Evolutionary conservation across 495 filamentous ascomycete species (phyloP).

Genomic region (Penicillium manginii): DNA sequence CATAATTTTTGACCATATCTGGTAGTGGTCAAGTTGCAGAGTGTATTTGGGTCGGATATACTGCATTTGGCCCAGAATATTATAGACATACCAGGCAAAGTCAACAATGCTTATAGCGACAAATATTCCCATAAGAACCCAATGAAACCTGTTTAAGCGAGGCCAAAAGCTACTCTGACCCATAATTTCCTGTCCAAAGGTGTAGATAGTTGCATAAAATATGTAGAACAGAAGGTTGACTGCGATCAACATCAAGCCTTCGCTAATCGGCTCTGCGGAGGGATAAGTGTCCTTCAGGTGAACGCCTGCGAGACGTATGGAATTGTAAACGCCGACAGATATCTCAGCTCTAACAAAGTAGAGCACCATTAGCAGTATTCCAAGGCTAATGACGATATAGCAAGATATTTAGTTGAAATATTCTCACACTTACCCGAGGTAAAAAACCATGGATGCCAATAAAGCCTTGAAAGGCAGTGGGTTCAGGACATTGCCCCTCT

Average conservation of each 20-base stretch:
- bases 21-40: background rate
- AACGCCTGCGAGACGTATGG: background rate
- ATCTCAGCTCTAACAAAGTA: background rate
- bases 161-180: background rate
- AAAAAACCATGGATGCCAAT: background rate
- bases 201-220: background rate
- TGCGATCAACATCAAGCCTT: background rate
- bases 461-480: background rate
- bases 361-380: background rate
- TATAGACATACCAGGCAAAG: conserved; percentile 1
- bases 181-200: background rate
- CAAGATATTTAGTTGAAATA: no score
- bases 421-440: background rate
- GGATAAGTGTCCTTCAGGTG: background rate
- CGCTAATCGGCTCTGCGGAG: background rate
- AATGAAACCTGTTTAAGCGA: background rate
- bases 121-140: conserved; percentile 1
- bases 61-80: background rate
- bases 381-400: no score
- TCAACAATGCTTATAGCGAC: background rate
- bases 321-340: background rate
- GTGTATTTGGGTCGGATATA: background rate
- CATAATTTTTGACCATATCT: background rate
- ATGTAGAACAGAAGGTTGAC: background rate
- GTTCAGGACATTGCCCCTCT: background rate